Evolutionary conservation across 78 protist species (phyloP).

Genomic region (Dictyostelium discoideum): DNA sequence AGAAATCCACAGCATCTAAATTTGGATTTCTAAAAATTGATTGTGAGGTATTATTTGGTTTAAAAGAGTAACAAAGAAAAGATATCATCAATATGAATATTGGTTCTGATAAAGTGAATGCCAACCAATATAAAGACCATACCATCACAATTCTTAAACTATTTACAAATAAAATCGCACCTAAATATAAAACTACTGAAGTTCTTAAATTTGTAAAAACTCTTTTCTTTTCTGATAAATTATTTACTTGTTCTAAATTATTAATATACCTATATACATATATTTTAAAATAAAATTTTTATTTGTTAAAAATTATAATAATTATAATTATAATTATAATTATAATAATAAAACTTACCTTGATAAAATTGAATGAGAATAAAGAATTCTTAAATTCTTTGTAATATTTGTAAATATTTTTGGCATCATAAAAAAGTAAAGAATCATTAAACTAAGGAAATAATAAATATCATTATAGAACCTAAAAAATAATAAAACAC

Average conservation of each 20-base stretch:
- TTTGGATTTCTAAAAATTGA: constrained; percentile 23
- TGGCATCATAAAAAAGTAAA: constrained; percentile 82
- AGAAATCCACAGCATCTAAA: constrained; percentile 13
- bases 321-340: no score
- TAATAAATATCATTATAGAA: constrained; percentile 71
- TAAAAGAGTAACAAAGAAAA: constrained; percentile 28
- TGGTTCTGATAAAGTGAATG: constrained; percentile 33
- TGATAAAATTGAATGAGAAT: constrained; percentile 24
- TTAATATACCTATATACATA: constrained; percentile 10
- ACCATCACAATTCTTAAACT: constrained; percentile 68
- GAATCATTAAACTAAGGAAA: constrained; percentile 67
- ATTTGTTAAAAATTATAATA: neutral
- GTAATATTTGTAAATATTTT: constrained; percentile 69
- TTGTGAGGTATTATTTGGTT: constrained; percentile 22
- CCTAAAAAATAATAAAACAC: constrained; percentile 61
- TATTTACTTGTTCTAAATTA: neutral
- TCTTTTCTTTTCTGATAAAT: constrained; percentile 10
- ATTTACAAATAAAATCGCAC: constrained; percentile 71
- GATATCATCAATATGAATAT: constrained; percentile 30
- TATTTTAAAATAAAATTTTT: neutral
- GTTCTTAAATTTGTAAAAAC: constrained; percentile 53
- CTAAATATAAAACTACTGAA: constrained; percentile 62
- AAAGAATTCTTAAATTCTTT: constrained; percentile 30
- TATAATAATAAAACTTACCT: neutral
- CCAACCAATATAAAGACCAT: constrained; percentile 72